Conservation (phyloP, 2,329 filamentous ascomycete species). For the Emergomyces pasteurianus region DNA sequence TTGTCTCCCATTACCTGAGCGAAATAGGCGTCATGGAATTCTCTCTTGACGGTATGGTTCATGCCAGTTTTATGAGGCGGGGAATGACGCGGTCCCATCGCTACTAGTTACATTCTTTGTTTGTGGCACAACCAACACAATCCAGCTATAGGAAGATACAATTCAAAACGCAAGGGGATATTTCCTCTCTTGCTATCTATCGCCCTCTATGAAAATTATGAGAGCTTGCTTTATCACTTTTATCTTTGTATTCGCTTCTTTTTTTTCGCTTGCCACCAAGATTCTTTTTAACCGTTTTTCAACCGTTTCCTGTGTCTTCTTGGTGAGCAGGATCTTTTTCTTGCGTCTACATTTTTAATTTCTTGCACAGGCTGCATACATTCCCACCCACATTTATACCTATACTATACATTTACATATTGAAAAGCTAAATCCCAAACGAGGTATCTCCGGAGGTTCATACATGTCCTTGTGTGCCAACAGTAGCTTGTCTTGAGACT, state of each 20-base stretch:
- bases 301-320: not conserved
- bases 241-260: not conserved
- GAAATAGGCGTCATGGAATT: not conserved
- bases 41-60: not conserved
- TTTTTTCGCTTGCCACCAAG: not conserved
- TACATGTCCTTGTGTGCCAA: not conserved
- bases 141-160: not conserved
- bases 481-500: not conserved
- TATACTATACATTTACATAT: not conserved
- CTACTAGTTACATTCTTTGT: not conserved
- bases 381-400: not conserved
- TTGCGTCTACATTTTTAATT: not conserved
- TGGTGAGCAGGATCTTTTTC: not conserved
- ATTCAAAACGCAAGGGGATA: not conserved
- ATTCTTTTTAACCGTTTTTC: not conserved
- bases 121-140: not conserved
- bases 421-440: not conserved
- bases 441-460: not conserved
- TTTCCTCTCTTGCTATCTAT: not conserved
- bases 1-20: not conserved
- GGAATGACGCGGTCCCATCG: not conserved
- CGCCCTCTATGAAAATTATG: not conserved
- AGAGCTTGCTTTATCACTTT: not conserved
- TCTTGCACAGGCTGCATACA: not conserved
- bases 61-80: not conserved